Conservation (phyloP, 1,139 yeast genomes). For the Kodamaea sp. region DNA sequence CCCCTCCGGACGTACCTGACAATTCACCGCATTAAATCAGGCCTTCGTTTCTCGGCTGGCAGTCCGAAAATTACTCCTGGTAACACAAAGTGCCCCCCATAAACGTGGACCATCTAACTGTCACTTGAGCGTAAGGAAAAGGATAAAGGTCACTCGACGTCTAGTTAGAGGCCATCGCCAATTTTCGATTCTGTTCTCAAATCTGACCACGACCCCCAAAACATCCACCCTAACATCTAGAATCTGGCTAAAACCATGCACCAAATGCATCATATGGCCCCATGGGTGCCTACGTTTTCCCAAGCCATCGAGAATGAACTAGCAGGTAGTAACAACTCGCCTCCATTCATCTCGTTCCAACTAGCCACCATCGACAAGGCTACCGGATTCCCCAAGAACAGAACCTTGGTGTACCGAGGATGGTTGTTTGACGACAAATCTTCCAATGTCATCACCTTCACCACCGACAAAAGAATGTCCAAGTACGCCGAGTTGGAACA, state of each 20-base stretch:
- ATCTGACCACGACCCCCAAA: background rate
- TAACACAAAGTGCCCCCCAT: constrained; percentile 7
- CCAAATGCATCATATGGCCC: constrained; percentile 57
- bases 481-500: constrained; percentile 56
- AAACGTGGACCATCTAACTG: constrained; percentile 11
- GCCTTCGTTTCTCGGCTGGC: constrained; percentile 1
- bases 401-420: constrained; percentile 75
- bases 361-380: constrained; percentile 62
- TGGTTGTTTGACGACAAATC: constrained; percentile 70
- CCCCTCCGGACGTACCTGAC: background rate
- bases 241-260: constrained; percentile 16
- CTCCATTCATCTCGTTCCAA: constrained; percentile 60
- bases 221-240: background rate
- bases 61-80: constrained; percentile 1
- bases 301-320: constrained; percentile 51
- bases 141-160: constrained; percentile 10
- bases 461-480: constrained; percentile 70
- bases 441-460: constrained; percentile 67
- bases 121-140: constrained; percentile 2
- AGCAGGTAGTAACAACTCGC: constrained; percentile 27
- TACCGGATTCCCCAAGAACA: constrained; percentile 58
- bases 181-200: background rate
- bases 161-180: background rate
- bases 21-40: background rate
- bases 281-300: constrained; percentile 67